Evolutionary conservation across 1,284 basidiomycete genomes (phyloP).

Genomic region (Calocybe gambosa): DNA sequence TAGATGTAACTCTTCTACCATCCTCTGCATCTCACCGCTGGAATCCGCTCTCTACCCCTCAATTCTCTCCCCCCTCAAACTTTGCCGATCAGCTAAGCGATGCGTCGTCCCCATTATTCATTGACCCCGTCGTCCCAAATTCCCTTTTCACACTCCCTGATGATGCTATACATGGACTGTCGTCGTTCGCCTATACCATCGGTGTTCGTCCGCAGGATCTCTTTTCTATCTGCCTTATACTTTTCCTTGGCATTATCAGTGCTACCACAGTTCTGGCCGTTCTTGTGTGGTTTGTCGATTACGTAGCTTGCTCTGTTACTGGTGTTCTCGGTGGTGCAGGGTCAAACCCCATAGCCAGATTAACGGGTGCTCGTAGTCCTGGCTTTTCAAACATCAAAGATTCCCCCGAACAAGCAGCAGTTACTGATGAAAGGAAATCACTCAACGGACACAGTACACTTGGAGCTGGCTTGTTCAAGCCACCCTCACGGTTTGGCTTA

Average conservation of each 20-base stretch:
- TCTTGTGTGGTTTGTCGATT: constrained; percentile 70
- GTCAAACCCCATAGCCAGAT: constrained; percentile 23
- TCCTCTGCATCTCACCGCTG: constrained; percentile 46
- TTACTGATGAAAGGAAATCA: constrained; percentile 51
- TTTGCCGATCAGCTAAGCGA: constrained; percentile 73
- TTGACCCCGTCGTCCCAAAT: constrained; percentile 66
- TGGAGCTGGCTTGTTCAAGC: constrained; percentile 23
- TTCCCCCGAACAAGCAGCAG: constrained; percentile 21
- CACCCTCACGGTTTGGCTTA: constrained; percentile 34
- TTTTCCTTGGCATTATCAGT: constrained; percentile 80
- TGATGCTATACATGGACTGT: constrained; percentile 58
- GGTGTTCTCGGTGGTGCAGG: constrained; percentile 24
- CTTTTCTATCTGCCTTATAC: constrained; percentile 75
- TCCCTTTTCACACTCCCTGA: constrained; percentile 65
- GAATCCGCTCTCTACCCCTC: constrained; percentile 57
- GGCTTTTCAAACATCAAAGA: constrained; percentile 47
- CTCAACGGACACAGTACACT: constrained; percentile 34
- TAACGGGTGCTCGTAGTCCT: constrained; percentile 47
- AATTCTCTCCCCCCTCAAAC: constrained; percentile 55
- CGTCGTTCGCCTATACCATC: constrained; percentile 74
- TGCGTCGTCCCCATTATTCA: constrained; percentile 67
- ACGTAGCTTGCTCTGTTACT: constrained; percentile 36
- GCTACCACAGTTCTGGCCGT: constrained; percentile 66
- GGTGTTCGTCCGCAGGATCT: constrained; percentile 81
- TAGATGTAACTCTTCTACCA: constrained; percentile 69